A percentile compares a stretch with the other conserved stretches of the same genome.
Evolutionary conservation across 306 rosid genomes (phyloP).

Genomic region (Cicer chorassanicum): DNA sequence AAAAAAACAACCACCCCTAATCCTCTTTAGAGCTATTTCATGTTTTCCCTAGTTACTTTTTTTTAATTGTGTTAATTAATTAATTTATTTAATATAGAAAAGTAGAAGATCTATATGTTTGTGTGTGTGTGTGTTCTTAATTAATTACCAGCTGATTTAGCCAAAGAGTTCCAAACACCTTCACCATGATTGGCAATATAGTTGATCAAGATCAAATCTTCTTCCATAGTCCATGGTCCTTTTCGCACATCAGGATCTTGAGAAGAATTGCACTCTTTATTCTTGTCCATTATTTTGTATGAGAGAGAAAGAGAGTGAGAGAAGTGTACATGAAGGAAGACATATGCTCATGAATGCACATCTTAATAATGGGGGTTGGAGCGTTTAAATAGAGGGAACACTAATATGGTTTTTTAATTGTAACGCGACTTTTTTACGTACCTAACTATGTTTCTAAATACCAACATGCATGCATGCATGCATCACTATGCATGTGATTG

Average conservation of each 20-base stretch:
- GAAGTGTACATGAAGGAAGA: slow-evolving; percentile 29
- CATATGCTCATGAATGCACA: slow-evolving; percentile 42
- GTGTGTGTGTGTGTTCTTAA: not conserved
- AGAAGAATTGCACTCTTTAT: slow-evolving; percentile 58
- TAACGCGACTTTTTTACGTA: slow-evolving; percentile 35
- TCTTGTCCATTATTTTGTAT: slow-evolving; percentile 58
- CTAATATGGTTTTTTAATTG: slow-evolving; percentile 35
- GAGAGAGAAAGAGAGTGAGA: slow-evolving; percentile 4
- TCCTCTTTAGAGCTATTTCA: too few relatives aligned
- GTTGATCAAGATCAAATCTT: slow-evolving; percentile 87
- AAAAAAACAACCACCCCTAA: too few relatives aligned
- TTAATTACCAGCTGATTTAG: slow-evolving; percentile 87
- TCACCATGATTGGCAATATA: slow-evolving; percentile 97
- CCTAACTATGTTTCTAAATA: slow-evolving; percentile 56
- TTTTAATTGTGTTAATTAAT: too few relatives aligned
- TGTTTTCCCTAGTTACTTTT: too few relatives aligned
- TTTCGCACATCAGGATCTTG: slow-evolving; percentile 91
- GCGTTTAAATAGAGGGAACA: slow-evolving; percentile 68
- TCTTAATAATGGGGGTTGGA: slow-evolving; percentile 55
- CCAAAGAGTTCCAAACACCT: slow-evolving; percentile 96
- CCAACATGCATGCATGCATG: slow-evolving; percentile 50
- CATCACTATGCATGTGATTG: slow-evolving; percentile 18
- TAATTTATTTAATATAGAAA: not conserved
- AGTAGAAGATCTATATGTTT: not conserved
- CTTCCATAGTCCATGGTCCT: slow-evolving; percentile 99